These are phyloP conservation scores for Mesostigma viride DNA, from an alignment of 139 green algal genomes.

Conservation along the genomic window DNA sequence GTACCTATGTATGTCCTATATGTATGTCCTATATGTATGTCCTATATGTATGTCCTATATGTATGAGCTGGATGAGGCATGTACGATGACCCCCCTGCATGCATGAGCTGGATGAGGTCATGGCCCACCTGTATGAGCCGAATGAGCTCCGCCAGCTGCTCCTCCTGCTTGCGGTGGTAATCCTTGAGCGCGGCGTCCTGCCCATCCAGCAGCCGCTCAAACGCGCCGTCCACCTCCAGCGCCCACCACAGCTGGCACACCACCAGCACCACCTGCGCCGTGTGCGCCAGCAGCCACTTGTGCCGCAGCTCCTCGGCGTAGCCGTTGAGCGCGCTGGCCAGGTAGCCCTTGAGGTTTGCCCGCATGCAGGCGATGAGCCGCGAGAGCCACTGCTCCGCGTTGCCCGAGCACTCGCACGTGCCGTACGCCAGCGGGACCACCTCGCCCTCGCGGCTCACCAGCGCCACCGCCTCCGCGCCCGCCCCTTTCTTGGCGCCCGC, in stretches of 20 bases:
- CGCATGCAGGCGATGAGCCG: background rate
- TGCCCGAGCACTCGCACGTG: background rate
- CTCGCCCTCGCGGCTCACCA: constrained; percentile 2
- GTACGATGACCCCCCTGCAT: too few species aligned
- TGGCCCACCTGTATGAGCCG: background rate
- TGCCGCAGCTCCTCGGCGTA: background rate
- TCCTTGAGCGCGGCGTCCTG: background rate
- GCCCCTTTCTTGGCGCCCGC: too few species aligned
- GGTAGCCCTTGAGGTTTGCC: background rate
- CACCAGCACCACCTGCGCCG: background rate
- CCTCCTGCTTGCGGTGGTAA: background rate
- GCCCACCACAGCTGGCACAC: background rate
- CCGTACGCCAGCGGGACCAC: background rate
- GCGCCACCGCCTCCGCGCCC: too few species aligned
- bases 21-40: too few species aligned
- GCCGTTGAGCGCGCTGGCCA: background rate
- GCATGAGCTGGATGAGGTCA: too few species aligned
- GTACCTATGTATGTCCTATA: too few species aligned
- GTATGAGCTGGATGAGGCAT: too few species aligned
- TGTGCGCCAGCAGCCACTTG: background rate
- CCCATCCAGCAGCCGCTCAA: background rate
- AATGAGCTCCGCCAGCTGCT: constrained; percentile 1
- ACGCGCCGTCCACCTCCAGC: background rate
- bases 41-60: too few species aligned
- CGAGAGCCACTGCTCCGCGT: constrained; percentile 8